A percentile compares a stretch with the other conserved stretches of the same genome.
Evolutionary conservation across 768 basidiomycete genomes (phyloP).

Genomic region (Boletus insuetus): DNA sequence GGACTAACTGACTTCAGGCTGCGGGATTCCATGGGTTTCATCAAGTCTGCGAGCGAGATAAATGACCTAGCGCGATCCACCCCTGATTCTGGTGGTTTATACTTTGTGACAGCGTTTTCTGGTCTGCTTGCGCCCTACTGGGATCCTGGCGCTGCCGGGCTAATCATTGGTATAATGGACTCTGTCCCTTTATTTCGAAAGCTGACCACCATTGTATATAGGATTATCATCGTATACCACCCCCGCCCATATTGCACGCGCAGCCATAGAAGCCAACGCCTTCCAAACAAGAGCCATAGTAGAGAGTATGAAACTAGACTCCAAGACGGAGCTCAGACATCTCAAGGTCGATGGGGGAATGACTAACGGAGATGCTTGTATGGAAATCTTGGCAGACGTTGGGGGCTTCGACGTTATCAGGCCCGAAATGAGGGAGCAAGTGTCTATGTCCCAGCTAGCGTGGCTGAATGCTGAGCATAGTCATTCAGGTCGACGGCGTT

Average conservation of each 20-base stretch:
- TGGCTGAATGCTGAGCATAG: not conserved
- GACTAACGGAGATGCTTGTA: slow-evolving; percentile 89
- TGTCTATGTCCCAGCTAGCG: slow-evolving; percentile 12
- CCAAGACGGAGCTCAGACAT: slow-evolving; percentile 71
- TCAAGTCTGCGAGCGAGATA: slow-evolving; percentile 76
- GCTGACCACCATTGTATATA: slow-evolving; percentile 21
- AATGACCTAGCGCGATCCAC: slow-evolving; percentile 80
- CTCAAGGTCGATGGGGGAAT: slow-evolving; percentile 98
- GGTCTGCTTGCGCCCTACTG: slow-evolving; percentile 97
- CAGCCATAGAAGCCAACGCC: slow-evolving; percentile 93
- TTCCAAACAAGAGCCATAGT: slow-evolving; percentile 95
- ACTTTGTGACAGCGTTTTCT: slow-evolving; percentile 96
- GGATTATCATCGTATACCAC: slow-evolving; percentile 86
- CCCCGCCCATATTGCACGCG: slow-evolving; percentile 89
- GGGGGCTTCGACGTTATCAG: slow-evolving; percentile 91
- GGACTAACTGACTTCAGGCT: slow-evolving; percentile 46
- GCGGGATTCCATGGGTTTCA: slow-evolving; percentile 85
- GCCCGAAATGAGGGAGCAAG: slow-evolving; percentile 95
- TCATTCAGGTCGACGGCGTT: slow-evolving; percentile 81
- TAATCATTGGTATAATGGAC: slow-evolving; percentile 64
- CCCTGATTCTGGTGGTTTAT: slow-evolving; percentile 81
- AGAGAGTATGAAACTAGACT: slow-evolving; percentile 93
- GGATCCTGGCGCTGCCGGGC: slow-evolving; percentile 88
- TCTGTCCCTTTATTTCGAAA: not conserved
- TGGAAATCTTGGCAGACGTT: slow-evolving; percentile 83